Evolutionary conservation across 352 stramenopile genomes (phyloP).

Genomic region (Phytophthora idaei): DNA sequence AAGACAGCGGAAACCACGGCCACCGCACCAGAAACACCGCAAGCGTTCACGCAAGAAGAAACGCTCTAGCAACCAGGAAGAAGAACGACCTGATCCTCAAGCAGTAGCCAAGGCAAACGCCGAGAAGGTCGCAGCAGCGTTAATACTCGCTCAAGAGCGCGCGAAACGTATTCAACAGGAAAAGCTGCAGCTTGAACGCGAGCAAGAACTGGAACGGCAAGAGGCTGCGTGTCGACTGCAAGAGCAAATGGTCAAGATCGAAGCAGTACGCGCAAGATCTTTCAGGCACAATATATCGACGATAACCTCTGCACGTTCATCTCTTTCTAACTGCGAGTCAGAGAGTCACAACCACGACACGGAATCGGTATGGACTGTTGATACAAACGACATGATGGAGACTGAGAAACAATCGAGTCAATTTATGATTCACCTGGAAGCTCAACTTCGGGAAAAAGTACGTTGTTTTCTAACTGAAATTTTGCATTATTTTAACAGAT

Average conservation of each 20-base stretch:
- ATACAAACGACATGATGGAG: conserved; percentile 17
- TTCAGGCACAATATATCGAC: conserved; percentile 11
- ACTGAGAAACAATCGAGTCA: conserved; percentile 7
- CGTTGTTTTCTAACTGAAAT: neutral
- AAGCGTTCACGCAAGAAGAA: conserved; percentile 32
- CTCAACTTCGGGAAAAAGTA: conserved; percentile 27
- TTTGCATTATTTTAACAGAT: neutral
- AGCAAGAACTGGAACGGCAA: conserved; percentile 26
- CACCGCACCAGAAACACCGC: conserved; percentile 33
- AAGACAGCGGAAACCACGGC: conserved; percentile 25
- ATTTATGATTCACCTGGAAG: conserved; percentile 34
- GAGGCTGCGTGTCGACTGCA: conserved; percentile 37
- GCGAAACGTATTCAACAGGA: conserved; percentile 38
- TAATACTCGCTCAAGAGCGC: conserved; percentile 45
- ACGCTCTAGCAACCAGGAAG: conserved; percentile 30
- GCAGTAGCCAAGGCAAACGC: conserved; percentile 29
- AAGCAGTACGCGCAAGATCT: conserved; percentile 35
- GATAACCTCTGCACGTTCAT: conserved; percentile 23
- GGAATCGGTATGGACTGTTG: conserved; percentile 20
- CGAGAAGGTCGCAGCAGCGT: conserved; percentile 42
- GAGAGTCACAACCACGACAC: conserved; percentile 12
- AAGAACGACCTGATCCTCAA: conserved; percentile 17
- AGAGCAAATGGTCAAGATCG: conserved; percentile 49
- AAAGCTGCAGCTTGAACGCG: conserved; percentile 27
- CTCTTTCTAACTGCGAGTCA: conserved; percentile 3